phyloP scores from a whole-genome alignment of 1,139 yeast genomes.

The Yamadazyma mexicana region DNA sequence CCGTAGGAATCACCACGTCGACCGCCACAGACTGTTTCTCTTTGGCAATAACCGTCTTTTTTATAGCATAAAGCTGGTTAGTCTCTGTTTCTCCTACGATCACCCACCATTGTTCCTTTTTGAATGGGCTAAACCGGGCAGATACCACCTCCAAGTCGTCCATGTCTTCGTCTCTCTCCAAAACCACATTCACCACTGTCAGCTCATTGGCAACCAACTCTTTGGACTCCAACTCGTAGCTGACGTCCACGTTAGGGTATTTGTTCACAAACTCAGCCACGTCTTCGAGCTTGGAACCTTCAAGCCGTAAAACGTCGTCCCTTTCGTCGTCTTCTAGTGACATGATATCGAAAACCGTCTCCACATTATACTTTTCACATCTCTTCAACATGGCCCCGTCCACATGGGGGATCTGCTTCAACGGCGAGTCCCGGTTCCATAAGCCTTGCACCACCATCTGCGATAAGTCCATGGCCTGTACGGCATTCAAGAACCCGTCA shows the following conservation, averaged over 20 bases:
- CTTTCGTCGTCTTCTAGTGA: constrained; percentile 81
- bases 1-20: constrained; percentile 56
- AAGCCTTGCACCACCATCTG: constrained; percentile 89
- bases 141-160: constrained; percentile 65
- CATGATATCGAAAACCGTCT: constrained; percentile 81
- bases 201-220: constrained; percentile 44
- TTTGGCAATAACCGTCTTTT: constrained; percentile 57
- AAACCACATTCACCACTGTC: constrained; percentile 46
- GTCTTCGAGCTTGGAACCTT: constrained; percentile 47
- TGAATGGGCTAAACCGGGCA: constrained; percentile 54
- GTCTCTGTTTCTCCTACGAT: constrained; percentile 68
- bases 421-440: constrained; percentile 79
- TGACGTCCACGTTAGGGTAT: constrained; percentile 82
- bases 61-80: constrained; percentile 71
- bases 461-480: constrained; percentile 81
- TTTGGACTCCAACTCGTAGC: constrained; percentile 47
- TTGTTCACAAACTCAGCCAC: constrained; percentile 89
- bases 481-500: constrained; percentile 77
- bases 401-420: constrained; percentile 80
- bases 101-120: constrained; percentile 86
- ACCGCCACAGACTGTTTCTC: constrained; percentile 55
- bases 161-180: constrained; percentile 74
- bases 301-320: constrained; percentile 58
- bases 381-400: constrained; percentile 51
- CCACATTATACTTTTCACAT: constrained; percentile 57